Evolutionary conservation across 2,329 filamentous ascomycete genomes (phyloP).

Genomic region (Nemania sp.): DNA sequence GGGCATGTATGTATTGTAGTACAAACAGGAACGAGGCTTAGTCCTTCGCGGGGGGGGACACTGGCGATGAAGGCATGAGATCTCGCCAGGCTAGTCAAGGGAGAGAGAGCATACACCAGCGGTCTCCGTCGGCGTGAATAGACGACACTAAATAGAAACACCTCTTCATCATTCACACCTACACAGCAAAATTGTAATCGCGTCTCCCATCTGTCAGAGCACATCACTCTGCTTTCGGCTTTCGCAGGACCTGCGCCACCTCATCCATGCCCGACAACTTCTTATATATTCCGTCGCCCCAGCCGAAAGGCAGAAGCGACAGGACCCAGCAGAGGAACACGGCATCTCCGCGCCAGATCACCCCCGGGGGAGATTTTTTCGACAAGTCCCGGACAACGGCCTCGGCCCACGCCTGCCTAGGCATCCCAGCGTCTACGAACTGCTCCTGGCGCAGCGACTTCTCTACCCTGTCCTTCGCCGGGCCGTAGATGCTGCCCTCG

Average conservation of each 20-base stretch:
- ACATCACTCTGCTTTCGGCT: not conserved
- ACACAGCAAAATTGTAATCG: too few relatives aligned
- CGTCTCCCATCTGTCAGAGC: not conserved
- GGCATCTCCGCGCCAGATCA: not conserved
- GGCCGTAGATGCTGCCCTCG: slow-evolving; percentile 28
- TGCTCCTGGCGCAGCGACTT: slow-evolving; percentile 5
- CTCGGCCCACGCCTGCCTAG: slow-evolving; percentile 2
- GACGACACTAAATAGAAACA: too few relatives aligned
- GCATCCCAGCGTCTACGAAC: not conserved
- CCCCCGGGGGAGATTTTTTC: not conserved
- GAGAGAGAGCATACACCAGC: too few relatives aligned
- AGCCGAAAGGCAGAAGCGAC: not conserved
- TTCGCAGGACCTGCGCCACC: not conserved
- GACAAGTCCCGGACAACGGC: not conserved
- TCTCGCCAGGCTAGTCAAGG: too few relatives aligned
- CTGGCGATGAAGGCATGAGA: too few relatives aligned
- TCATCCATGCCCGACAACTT: not conserved
- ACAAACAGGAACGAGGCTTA: too few relatives aligned
- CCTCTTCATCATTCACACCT: too few relatives aligned
- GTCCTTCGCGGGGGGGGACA: too few relatives aligned
- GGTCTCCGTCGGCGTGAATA: too few relatives aligned
- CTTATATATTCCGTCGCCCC: not conserved
- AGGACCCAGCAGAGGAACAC: not conserved
- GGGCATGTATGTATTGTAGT: not conserved
- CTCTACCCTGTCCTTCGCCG: slow-evolving; percentile 1